These are phyloP conservation scores for Globisporangium carolinianum DNA, from an alignment of 352 stramenopile genomes.

Conservation along the genomic window DNA sequence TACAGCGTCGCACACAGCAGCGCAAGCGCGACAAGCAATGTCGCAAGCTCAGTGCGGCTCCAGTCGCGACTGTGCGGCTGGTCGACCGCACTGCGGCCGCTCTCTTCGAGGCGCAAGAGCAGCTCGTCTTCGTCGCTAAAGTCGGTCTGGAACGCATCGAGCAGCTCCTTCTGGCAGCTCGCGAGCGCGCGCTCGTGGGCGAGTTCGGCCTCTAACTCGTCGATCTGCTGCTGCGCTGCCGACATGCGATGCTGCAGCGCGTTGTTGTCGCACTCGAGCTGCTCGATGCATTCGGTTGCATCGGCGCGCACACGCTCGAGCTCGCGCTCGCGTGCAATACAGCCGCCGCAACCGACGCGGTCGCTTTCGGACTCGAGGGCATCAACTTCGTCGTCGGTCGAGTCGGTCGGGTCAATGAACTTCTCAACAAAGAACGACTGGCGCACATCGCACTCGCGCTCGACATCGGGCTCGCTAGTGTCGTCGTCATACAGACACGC, in stretches of 20 bases:
- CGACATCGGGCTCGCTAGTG: slow-evolving; percentile 19
- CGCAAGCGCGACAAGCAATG: slow-evolving; percentile 9
- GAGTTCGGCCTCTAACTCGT: slow-evolving; percentile 2
- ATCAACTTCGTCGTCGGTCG: slow-evolving; percentile 22
- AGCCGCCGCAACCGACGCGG: not conserved
- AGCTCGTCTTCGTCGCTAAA: slow-evolving; percentile 4
- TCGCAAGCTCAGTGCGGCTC: not conserved
- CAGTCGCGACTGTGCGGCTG: not conserved
- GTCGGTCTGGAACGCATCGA: not conserved
- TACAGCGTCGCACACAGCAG: slow-evolving; percentile 15
- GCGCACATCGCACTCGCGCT: slow-evolving; percentile 18
- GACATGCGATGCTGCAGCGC: slow-evolving; percentile 6
- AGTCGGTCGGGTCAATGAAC: slow-evolving; percentile 9
- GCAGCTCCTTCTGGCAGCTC: not conserved
- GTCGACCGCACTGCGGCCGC: not conserved
- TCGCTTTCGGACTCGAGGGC: slow-evolving; percentile 11
- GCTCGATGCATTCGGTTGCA: slow-evolving; percentile 18
- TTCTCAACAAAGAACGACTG: slow-evolving; percentile 16
- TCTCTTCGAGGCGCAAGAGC: slow-evolving; percentile 4
- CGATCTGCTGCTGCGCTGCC: slow-evolving; percentile 3
- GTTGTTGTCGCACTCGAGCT: slow-evolving; percentile 19
- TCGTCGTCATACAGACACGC: not conserved
- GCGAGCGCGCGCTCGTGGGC: slow-evolving; percentile 5
- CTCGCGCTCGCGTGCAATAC: slow-evolving; percentile 1
- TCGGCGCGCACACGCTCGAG: not conserved